phyloP scores from a whole-genome alignment of 306 rosid species.

The Urtica urens region DNA sequence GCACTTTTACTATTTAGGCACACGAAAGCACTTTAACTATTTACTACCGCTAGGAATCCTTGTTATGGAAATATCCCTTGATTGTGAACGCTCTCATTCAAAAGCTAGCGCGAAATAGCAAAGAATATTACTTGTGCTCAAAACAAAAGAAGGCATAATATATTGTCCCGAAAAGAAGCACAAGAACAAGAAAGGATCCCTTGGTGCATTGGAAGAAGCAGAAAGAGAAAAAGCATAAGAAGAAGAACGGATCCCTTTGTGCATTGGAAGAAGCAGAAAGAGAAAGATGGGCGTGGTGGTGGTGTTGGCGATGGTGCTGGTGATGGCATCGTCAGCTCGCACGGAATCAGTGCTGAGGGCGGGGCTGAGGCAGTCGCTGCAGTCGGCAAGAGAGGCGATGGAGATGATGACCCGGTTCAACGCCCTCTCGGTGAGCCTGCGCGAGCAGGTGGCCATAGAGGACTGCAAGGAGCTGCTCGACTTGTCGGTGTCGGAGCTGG shows the following conservation, averaged over 20 bases:
- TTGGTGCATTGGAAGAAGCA: no score
- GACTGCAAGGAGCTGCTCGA: constrained; percentile 93
- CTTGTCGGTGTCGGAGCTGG: constrained; percentile 73
- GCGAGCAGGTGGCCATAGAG: constrained; percentile 69
- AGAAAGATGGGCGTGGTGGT: no score
- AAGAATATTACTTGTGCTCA: constrained; percentile 27
- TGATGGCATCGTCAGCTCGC: no score
- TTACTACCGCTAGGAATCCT: no score
- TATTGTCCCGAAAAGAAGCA: constrained; percentile 36
- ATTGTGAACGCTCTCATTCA: neutral
- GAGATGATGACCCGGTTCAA: constrained; percentile 55
- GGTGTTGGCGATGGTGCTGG: no score
- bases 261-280: constrained; percentile 1
- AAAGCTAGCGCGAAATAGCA: neutral
- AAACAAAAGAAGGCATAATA: constrained; percentile 51
- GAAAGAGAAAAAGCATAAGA: no score
- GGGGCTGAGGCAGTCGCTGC: constrained; percentile 47
- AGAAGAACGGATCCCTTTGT: constrained; percentile 16
- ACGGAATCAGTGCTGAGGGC: constrained; percentile 51
- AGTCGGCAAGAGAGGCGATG: constrained; percentile 53
- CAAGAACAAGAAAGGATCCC: constrained; percentile 23
- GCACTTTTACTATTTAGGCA: no score
- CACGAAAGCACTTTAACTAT: no score
- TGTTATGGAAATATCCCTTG: constrained; percentile 3
- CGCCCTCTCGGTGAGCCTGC: constrained; percentile 45